Evolutionary conservation across 108 stramenopile species (phyloP).

Genomic region (Nitzschia palea): DNA sequence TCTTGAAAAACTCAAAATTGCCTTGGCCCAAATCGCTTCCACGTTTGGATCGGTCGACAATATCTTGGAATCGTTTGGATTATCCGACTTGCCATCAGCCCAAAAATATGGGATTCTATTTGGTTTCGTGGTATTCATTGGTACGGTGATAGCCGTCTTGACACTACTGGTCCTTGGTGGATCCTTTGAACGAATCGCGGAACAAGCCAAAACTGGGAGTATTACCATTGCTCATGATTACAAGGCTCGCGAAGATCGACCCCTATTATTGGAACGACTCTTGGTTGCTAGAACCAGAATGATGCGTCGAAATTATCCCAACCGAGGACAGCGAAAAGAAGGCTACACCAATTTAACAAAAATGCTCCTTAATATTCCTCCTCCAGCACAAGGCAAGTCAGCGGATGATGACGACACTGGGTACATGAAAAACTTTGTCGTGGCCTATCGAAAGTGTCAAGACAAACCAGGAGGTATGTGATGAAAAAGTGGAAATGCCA

Average conservation of each 20-base stretch:
- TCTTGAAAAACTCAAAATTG: conserved; percentile 34
- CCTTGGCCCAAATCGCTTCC: conserved; percentile 31
- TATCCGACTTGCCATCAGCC: conserved; percentile 65
- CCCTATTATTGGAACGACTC: conserved; percentile 70
- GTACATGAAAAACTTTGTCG: conserved; percentile 65
- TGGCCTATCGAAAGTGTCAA: conserved; percentile 79
- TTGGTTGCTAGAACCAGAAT: conserved; percentile 68
- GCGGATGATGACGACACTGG: conserved; percentile 9
- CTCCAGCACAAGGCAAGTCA: conserved; percentile 9
- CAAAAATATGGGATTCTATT: conserved; percentile 84
- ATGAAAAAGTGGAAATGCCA: neutral
- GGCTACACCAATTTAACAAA: conserved; percentile 41
- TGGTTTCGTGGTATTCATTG: conserved; percentile 64
- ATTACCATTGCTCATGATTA: conserved; percentile 48
- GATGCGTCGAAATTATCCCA: conserved; percentile 53
- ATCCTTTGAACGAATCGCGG: conserved; percentile 68
- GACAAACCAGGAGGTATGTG: conserved; percentile 78
- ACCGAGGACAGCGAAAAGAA: conserved; percentile 19
- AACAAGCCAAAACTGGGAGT: conserved; percentile 59
- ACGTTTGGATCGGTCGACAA: conserved; percentile 53
- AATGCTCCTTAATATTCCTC: conserved; percentile 54
- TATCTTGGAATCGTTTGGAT: conserved; percentile 68
- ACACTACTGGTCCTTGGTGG: conserved; percentile 70
- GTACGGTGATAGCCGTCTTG: conserved; percentile 68
- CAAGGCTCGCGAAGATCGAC: conserved; percentile 53